Conservation (phyloP, 306 rosid species). For the Medicago arabica region DNA sequence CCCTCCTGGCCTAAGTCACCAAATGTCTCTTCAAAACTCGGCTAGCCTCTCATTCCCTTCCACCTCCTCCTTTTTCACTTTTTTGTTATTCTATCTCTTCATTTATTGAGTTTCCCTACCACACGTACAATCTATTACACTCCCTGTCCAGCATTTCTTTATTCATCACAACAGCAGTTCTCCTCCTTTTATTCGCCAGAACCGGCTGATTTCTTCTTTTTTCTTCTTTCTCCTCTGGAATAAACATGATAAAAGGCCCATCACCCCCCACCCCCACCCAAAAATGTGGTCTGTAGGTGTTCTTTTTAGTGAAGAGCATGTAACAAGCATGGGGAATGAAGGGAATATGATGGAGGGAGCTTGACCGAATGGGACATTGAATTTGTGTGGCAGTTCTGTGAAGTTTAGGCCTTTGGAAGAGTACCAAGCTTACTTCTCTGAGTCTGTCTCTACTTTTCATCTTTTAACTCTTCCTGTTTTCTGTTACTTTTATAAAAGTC, state of each 20-base stretch:
- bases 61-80: neutral
- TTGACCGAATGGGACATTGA: slow-evolving; percentile 1
- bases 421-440: slow-evolving; percentile 2
- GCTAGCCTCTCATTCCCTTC: neutral
- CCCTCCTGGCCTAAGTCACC: neutral
- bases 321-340: neutral
- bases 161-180: neutral
- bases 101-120: neutral
- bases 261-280: neutral
- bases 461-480: slow-evolving; percentile 1
- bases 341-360: neutral
- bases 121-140: neutral
- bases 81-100: neutral
- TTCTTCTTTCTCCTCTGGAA: neutral
- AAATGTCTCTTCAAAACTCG: neutral
- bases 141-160: neutral
- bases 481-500: neutral
- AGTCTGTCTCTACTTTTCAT: neutral
- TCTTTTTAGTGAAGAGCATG: slow-evolving; percentile 2
- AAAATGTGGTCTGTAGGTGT: neutral
- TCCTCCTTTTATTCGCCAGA: neutral
- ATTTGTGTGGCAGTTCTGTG: slow-evolving; percentile 1
- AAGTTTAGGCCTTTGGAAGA: neutral
- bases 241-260: neutral
- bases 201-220: neutral